Evolutionary conservation across 768 basidiomycete species (phyloP), one percentile per base, ranked within the genome.

Genomic region (Amanita rimosa): DNA sequence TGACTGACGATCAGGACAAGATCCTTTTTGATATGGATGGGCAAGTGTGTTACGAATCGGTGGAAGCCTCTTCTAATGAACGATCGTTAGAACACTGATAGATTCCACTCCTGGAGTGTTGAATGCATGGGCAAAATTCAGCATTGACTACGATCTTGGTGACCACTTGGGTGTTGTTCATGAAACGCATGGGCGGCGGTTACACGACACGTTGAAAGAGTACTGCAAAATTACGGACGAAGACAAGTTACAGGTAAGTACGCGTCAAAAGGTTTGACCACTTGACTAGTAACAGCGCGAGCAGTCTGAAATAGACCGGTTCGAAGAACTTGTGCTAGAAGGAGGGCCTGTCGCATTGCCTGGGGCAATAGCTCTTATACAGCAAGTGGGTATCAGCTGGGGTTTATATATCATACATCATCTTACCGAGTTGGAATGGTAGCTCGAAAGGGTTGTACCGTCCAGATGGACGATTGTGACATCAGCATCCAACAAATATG

Each of bases 51-150:
- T 34, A 40, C 11, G 21, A 35, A 46, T 17, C 8, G 37, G 16
- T 34, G 33, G 10, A 26, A 43, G 11, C 5, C 10, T 14, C 14
- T 34, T 27, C 41, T 47, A 35, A 44, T 47, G 36, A 45, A 49
- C 46, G 41, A 27, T 44, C 19, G 44, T 10, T 57, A 85, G 83
- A 36, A 87, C 83, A 5, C 72, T 84, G 51, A 76, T 85, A 58
- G 87, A 91, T 64, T 89, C 87, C 2, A 91, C 88, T 4, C 85
- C 85, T 1, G 90, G 88, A 3, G 83, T 91, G n/a, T 54, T 79
- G 44, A 74, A 74, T 51, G 83, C 86, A 6, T 93, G 90, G 90
- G 67, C 75, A 44, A 76, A 67, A 39, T 92, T 88, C 59, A 70
- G 74, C 35, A 67, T 64, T 36, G 73, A 84, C 50, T 88, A 88